Conservation (phyloP, 73 alveolate genomes). For the Tetrahymena elliotti region DNA sequence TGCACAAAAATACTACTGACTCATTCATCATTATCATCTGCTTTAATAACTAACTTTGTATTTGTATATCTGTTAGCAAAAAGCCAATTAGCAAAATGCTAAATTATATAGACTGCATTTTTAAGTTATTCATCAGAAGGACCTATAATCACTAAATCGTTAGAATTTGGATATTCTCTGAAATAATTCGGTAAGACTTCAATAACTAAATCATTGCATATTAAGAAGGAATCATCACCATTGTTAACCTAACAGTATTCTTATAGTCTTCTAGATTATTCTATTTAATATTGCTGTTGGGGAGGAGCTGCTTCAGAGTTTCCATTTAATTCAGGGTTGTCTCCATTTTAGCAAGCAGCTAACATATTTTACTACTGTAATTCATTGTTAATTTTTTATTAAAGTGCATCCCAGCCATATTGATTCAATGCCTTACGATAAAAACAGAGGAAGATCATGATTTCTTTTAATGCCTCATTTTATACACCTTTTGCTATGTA, state of each 20-base stretch:
- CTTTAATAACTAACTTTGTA: conserved; percentile 26
- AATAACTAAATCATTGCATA: conserved; percentile 26
- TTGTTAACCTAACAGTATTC: conserved; percentile 25
- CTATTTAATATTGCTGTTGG: not conserved
- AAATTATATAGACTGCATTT: conserved; percentile 40
- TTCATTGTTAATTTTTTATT: not conserved
- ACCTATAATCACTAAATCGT: conserved; percentile 22
- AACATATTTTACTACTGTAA: not conserved
- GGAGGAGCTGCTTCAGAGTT: not conserved
- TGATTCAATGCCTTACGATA: not conserved
- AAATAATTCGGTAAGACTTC: conserved; percentile 15
- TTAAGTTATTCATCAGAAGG: conserved; percentile 24
- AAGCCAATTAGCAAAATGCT: conserved; percentile 38
- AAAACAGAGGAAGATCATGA: not conserved
- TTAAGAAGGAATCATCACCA: conserved; percentile 37
- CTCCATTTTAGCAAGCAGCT: not conserved
- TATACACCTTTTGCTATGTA: conserved; percentile 3
- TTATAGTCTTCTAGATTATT: not conserved
- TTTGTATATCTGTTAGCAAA: conserved; percentile 32
- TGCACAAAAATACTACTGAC: not conserved
- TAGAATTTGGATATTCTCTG: not conserved
- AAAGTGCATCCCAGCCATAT: not conserved
- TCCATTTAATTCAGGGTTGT: not conserved
- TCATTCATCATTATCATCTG: conserved; percentile 46
- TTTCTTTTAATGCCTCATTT: conserved; percentile 28